Base-by-base conservation (phyloP, 176 grass and related monocot genomes). In the Oryza glaberrima region DNA sequence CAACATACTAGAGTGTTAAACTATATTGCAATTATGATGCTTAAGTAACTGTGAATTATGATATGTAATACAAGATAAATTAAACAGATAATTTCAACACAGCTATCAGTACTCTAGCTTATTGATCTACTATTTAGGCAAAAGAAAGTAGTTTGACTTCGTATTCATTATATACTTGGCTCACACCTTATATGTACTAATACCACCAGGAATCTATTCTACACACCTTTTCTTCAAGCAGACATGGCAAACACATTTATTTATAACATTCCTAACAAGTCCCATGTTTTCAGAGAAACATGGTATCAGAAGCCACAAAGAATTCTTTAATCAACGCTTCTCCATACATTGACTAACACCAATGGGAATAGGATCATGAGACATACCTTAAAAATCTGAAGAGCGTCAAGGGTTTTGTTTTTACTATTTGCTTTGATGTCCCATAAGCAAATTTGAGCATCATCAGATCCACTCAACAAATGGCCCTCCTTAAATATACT, bases 381-480 rank as follows among this genome's bases (percentile, higher is more conserved):
- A 17, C 49, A 71, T 54, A 99, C 97, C 94, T 96, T 96, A 81
- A 94, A 99, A 86, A 90, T 96, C 67, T 96, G 92, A 89, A 90
- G 66, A 69, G 97, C 97, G 17, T 99, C 97, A 64, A 99, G 97
- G 56, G 84, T 83, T 73, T 94, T 99, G 58, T 94, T 94, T 87
- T 90, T 92, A 90, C 88, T 87, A 75, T 88, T 94, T 34, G 84
- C 79, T 87, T 91, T 94, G 75, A 92, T 96, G 64, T 96, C 94
- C 94, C 94, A 96, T 77, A 99, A 83, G 82, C 96, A 99, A 49
- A 96, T 96, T 85, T 96, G 96, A 78, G 94, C 88, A 89, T 94
- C 96, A 77, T 99, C 96, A 73, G 96, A 99, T 75, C 96, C 94
- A 89, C 96, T 99, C 65, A 99, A 90, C 84, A 99, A 81, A 92